phyloP scores from a whole-genome alignment of 108 stramenopile genomes.

The Conticribra weissflogii region DNA sequence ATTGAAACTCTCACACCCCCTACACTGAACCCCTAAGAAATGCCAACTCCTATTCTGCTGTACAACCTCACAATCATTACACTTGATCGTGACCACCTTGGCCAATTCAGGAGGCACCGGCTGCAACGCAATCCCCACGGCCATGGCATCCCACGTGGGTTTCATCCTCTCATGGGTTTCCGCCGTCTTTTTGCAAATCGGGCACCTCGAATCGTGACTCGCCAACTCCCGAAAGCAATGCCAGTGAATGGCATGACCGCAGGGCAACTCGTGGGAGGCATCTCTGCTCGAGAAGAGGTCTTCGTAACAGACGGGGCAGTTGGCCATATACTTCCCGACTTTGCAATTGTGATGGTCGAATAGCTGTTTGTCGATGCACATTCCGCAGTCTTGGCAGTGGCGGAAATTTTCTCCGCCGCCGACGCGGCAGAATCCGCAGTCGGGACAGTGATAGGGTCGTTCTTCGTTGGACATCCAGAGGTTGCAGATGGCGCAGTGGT shows the following conservation, averaged over 20 bases:
- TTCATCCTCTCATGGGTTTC: conserved; percentile 86
- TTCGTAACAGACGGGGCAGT: conserved; percentile 89
- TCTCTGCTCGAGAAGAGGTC: conserved; percentile 81
- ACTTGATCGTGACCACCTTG: conserved; percentile 80
- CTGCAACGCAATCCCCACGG: conserved; percentile 76
- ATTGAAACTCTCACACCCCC: conserved; percentile 77
- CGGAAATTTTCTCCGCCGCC: conserved; percentile 86
- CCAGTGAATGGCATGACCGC: conserved; percentile 90
- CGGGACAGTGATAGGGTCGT: conserved; percentile 82
- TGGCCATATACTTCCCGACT: conserved; percentile 88
- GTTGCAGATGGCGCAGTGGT: conserved; percentile 86
- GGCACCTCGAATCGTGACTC: conserved; percentile 80
- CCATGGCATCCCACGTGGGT: conserved; percentile 85
- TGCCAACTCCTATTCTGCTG: conserved; percentile 79
- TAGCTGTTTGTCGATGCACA: conserved; percentile 85
- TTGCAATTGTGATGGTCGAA: conserved; percentile 83
- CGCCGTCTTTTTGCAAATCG: conserved; percentile 89
- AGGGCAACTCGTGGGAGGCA: conserved; percentile 87
- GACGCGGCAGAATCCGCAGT: conserved; percentile 90
- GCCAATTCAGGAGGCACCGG: conserved; percentile 83
- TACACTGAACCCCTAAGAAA: conserved; percentile 79
- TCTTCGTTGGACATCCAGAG: conserved; percentile 89
- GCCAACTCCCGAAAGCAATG: conserved; percentile 84
- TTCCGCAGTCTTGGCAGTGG: conserved; percentile 88
- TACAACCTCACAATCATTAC: conserved; percentile 80